These are phyloP conservation scores for Cystobasidium ongulense DNA, from an alignment of 768 basidiomycete species.

Conservation along the genomic window DNA sequence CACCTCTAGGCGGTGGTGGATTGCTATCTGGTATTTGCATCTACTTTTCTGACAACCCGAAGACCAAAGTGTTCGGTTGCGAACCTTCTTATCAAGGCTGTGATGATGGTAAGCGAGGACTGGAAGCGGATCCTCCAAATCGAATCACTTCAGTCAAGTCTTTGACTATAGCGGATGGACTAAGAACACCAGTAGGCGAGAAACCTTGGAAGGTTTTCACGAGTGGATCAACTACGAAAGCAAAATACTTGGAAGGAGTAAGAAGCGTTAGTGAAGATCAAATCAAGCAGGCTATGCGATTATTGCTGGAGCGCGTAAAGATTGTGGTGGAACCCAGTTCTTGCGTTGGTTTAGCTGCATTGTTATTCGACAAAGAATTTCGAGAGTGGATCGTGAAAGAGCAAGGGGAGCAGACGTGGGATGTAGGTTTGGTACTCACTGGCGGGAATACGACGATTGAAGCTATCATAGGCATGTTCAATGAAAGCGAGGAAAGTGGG, in stretches of 20 bases:
- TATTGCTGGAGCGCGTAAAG: slow-evolving; percentile 42
- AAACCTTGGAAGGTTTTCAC: slow-evolving; percentile 24
- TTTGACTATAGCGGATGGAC: slow-evolving; percentile 42
- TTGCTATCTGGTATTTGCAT: slow-evolving; percentile 38
- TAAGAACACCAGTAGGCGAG: slow-evolving; percentile 39
- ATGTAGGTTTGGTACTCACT: slow-evolving; percentile 14
- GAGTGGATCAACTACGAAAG: slow-evolving; percentile 23
- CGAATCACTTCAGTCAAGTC: slow-evolving; percentile 38
- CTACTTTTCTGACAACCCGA: slow-evolving; percentile 36
- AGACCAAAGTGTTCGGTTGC: slow-evolving; percentile 28
- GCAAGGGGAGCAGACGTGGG: slow-evolving; percentile 11
- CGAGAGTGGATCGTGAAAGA: slow-evolving; percentile 14
- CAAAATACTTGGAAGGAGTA: slow-evolving; percentile 37
- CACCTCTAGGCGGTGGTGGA: slow-evolving; percentile 41
- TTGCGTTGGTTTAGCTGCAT: slow-evolving; percentile 41
- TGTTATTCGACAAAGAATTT: slow-evolving; percentile 36
- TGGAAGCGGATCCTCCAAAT: slow-evolving; percentile 32
- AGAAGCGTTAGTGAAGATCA: slow-evolving; percentile 40
- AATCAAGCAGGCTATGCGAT: slow-evolving; percentile 39
- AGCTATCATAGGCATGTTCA: slow-evolving; percentile 20
- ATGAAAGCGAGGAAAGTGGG: not conserved
- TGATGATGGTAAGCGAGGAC: slow-evolving; percentile 40
- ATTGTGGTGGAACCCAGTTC: slow-evolving; percentile 41
- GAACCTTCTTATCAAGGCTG: slow-evolving; percentile 40
- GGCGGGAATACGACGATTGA: slow-evolving; percentile 27